Evolutionary conservation across 495 filamentous ascomycete genomes (phyloP).

Genomic region (Schizothecium vesticola): DNA sequence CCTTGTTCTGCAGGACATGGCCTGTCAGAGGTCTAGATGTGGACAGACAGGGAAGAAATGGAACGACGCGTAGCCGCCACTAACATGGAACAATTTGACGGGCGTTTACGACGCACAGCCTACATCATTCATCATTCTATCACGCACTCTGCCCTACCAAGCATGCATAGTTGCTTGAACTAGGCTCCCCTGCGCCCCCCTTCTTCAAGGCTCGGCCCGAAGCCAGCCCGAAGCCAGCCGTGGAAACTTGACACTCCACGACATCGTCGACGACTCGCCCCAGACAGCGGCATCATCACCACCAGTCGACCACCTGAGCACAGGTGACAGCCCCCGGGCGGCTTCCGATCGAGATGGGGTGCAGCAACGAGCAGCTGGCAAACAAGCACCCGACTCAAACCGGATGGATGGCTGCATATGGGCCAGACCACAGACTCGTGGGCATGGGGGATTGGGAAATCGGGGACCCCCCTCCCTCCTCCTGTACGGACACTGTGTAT

Average conservation of each 20-base stretch:
- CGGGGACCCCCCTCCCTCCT: too few relatives aligned
- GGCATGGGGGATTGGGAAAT: neutral
- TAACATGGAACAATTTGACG: too few relatives aligned
- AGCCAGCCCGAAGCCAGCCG: neutral
- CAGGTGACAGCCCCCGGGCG: neutral
- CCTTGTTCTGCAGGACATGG: neutral
- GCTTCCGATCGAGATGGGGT: neutral
- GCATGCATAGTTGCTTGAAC: neutral
- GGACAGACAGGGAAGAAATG: too few relatives aligned
- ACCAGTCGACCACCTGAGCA: neutral
- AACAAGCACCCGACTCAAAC: neutral
- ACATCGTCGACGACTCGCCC: too few relatives aligned
- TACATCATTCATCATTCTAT: neutral
- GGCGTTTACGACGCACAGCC: neutral
- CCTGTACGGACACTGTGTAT: too few relatives aligned
- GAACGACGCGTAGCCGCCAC: too few relatives aligned
- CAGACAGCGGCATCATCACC: too few relatives aligned
- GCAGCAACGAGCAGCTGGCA: neutral
- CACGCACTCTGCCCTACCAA: neutral
- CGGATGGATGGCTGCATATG: neutral
- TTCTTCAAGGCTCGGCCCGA: neutral
- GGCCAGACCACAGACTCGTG: neutral
- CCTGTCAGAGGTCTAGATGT: neutral
- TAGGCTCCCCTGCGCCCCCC: neutral
- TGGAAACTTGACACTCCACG: too few relatives aligned